Base-by-base conservation (phyloP, 768 basidiomycete genomes). In the Leccinum incarnatum region DNA sequence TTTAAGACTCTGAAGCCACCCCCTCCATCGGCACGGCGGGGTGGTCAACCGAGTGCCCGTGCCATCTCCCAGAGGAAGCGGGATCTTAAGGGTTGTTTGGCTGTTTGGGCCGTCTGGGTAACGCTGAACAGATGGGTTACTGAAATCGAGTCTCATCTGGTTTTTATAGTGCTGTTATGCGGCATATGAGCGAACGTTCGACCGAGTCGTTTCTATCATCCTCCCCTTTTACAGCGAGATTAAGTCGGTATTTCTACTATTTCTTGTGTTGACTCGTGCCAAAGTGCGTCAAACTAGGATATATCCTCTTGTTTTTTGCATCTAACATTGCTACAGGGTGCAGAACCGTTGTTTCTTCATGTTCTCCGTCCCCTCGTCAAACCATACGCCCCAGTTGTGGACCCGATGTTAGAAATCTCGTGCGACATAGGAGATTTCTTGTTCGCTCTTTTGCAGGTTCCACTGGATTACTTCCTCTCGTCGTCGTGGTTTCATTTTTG, bases 71-170 rank as follows among this genome's bases (percentile, higher is more conserved):
- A 88, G 71, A 79, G 92, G 66, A 94, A 94, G 72, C 82, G 92
- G 59, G 84, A 87, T 67, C 88, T 94, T 81, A 94, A 94, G 71
- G 91, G 91, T 19, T 86, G 85, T 68, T 76, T 94, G 51, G 84
- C 89, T 37, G 83, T 93, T 14, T 94, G 93, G 93, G 79, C 91
- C 46, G 85, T 94, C 62, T 94, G 90, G 89, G 92, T 91, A 75
- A 74, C 77, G 72, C 54, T 32, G 32, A 58, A 64, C 50, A 30
- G 42, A 61, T 58, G 51, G 42, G 32, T 59, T 53, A 37, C 52
- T 37, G 27, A 36, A 57, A 46, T 53, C 45, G 47, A 55, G 40
- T 56, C 64, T 63, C 57, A 66, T 51, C 34, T 30, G 59, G 61
- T 29, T 57, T 57, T 60, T 56, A 48, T 63, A 92, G 89, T 85